phyloP scores from a whole-genome alignment of 2,329 filamentous ascomycete genomes.

The Trichophyton simii region DNA sequence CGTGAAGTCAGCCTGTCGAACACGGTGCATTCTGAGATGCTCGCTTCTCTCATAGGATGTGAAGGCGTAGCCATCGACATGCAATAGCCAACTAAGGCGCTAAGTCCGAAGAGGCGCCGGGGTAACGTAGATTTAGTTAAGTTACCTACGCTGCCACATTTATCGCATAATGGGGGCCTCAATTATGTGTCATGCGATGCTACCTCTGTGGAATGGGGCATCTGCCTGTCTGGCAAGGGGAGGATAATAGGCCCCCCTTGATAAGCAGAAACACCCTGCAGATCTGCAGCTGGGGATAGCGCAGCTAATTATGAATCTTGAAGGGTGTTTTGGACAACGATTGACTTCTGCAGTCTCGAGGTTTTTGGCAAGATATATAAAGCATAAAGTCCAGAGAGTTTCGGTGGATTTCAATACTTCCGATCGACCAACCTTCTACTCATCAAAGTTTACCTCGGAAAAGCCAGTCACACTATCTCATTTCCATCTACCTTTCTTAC shows the following conservation, averaged over 20 bases:
- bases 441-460: neutral
- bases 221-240: neutral
- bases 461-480: neutral
- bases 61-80: neutral
- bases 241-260: neutral
- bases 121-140: neutral
- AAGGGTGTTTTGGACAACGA: neutral
- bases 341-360: neutral
- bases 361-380: neutral
- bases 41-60: neutral
- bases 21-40: neutral
- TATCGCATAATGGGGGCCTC: neutral
- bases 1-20: neutral
- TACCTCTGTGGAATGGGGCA: neutral
- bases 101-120: conserved; percentile 1
- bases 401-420: conserved; percentile 2
- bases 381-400: conserved; percentile 1
- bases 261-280: neutral
- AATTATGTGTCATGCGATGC: neutral
- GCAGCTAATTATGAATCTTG: neutral
- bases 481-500: neutral
- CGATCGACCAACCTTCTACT: conserved; percentile 4
- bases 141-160: neutral
- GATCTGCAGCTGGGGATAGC: neutral
- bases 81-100: neutral